Base-by-base conservation (phyloP, 768 basidiomycete genomes). In the Serendipita sp. region DNA sequence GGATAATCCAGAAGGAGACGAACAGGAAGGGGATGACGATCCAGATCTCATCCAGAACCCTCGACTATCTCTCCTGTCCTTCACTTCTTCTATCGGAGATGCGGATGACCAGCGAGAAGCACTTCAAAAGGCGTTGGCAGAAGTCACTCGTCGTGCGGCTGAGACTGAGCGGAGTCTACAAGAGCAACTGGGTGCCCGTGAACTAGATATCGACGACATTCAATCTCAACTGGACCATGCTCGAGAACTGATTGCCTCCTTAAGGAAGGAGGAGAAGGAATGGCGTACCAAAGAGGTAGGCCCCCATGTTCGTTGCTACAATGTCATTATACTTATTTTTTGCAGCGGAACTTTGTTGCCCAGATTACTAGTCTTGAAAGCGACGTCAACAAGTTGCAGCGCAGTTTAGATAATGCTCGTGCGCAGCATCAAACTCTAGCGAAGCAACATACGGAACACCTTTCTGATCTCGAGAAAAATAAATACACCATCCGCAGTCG, bases 211-310 rank as follows among this genome's bases (percentile, higher is more conserved):
- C 34, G 88, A 89, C 68, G 88, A 91, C 66, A 81, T 89, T 74
- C 85, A 94, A 70, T 75, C 74, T 2, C 78, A 81, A 35, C 72
- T 95, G 65, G 93, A 96, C 65, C 91, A 96, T 71, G 73, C 86
- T 66, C 77, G 80, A 67, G 81, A 77, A 11, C 94, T 96, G 73
- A 77, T 96, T 5, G 84, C 78, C 13, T 80, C 86, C 3, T 85
- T 88, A 3, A 89, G 90, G 73, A 81, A 89, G 45, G 92, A 97
- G 70, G 93, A 97, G 74, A 96, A 97, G 75, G 94, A 97, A 70
- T 74, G 95, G 68, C 79, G 89, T 51, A 78, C 81, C 11, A 94
- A 93, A 73, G 94, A 96, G 78, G 90, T 90, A 66, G 8, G 69
- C 75, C 69, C 51, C 2, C 2, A 47, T 65, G 23, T 46, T 65